These are phyloP conservation scores for Tricladium varicosporioides DNA, from an alignment of 2,329 filamentous ascomycete species.

Conservation along the genomic window DNA sequence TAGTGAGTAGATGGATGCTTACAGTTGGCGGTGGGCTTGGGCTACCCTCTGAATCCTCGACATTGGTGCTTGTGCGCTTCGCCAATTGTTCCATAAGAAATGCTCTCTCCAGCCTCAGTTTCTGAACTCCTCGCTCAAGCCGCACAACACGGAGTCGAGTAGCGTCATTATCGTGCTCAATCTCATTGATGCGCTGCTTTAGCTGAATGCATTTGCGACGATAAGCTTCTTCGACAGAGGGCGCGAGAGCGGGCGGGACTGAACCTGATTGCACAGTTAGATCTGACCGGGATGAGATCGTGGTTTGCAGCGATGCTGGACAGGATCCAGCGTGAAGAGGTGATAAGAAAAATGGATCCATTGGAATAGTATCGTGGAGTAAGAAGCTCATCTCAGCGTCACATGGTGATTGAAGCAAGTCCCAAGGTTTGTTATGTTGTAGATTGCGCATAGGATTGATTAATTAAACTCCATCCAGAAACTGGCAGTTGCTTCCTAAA, in stretches of 20 bases:
- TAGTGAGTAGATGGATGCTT: constrained; percentile 35
- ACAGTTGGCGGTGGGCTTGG: constrained; percentile 78
- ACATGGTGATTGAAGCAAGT: too few relatives aligned
- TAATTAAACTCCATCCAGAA: too few relatives aligned
- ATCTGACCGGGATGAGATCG: not conserved
- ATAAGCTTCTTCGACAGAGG: constrained; percentile 93
- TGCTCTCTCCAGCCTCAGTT: constrained; percentile 83
- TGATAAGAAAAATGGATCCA: too few relatives aligned
- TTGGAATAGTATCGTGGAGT: too few relatives aligned
- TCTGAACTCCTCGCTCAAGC: constrained; percentile 82
- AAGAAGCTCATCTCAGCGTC: too few relatives aligned
- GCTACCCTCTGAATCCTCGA: constrained; percentile 76
- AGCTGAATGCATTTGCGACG: constrained; percentile 95
- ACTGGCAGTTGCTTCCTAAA: too few relatives aligned
- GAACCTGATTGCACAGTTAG: not conserved
- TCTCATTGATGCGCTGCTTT: constrained; percentile 85
- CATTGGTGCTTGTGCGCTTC: constrained; percentile 70
- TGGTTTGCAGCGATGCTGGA: not conserved
- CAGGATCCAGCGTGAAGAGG: too few relatives aligned
- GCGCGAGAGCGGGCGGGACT: constrained; percentile 65
- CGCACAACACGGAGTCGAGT: constrained; percentile 76
- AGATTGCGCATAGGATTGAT: too few relatives aligned
- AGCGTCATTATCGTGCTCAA: constrained; percentile 87
- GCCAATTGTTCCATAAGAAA: constrained; percentile 71
- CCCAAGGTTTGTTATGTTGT: too few relatives aligned